Evolutionary conservation across 148 eudicot genomes (phyloP).

Genomic region (Camellia granthamiana): DNA sequence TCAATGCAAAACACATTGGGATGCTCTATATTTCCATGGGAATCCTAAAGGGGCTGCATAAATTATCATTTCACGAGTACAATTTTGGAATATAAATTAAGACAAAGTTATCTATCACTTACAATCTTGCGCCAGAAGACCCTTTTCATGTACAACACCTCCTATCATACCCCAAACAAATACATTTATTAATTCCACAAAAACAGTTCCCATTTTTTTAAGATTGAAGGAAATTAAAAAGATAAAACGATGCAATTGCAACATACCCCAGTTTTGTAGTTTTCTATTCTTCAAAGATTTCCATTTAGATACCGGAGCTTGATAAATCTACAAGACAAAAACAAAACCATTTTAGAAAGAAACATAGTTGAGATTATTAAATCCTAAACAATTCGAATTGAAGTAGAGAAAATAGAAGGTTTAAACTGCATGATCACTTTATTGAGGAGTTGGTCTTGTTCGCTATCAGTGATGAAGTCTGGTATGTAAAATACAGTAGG

Average conservation of each 20-base stretch:
- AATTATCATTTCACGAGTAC: not conserved
- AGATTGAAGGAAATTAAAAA: not conserved
- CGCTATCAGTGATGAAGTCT: constrained; percentile 57
- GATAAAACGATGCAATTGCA: not conserved
- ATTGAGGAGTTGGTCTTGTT: constrained; percentile 50
- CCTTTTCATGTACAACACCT: constrained; percentile 94
- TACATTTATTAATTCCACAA: constrained; percentile 8
- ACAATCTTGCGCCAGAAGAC: constrained; percentile 84
- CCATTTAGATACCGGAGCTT: constrained; percentile 87
- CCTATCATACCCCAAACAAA: constrained; percentile 43
- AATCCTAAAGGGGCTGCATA: no score
- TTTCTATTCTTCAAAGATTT: constrained; percentile 79
- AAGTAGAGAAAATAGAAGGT: not conserved
- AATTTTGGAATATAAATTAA: not conserved
- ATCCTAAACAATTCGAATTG: not conserved
- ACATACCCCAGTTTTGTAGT: constrained; percentile 89
- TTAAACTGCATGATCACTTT: constrained; percentile 30
- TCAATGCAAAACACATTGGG: no score
- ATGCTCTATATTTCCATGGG: no score
- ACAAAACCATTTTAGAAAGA: constrained; percentile 11
- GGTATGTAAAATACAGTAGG: constrained; percentile 76
- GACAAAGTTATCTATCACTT: constrained; percentile 27
- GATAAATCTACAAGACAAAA: constrained; percentile 49
- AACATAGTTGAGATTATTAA: not conserved
- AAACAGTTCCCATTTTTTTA: not conserved